These are phyloP conservation scores for Nakaseomyces bracarensis DNA, from an alignment of 1,139 yeast genomes.

Conservation along the genomic window DNA sequence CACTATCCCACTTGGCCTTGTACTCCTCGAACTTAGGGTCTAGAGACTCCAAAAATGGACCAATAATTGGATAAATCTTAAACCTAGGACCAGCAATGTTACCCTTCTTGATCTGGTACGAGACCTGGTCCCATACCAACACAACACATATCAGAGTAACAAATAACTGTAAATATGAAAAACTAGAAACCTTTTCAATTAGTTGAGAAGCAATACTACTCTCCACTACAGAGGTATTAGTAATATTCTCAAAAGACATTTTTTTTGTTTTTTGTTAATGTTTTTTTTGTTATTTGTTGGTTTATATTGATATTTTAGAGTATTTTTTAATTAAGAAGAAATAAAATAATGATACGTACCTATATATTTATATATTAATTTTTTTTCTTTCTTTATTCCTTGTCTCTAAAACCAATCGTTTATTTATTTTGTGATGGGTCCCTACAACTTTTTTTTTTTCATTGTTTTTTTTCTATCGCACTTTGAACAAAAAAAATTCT, in stretches of 20 bases:
- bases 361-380: too few species aligned
- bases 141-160: conserved; percentile 43
- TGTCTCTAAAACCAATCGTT: too few species aligned
- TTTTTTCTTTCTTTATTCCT: too few species aligned
- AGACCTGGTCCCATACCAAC: conserved; percentile 70
- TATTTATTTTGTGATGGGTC: too few species aligned
- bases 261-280: background rate
- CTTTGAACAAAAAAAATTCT: too few species aligned
- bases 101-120: conserved; percentile 74
- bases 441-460: background rate
- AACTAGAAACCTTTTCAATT: conserved; percentile 13
- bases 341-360: too few species aligned
- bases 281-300: background rate
- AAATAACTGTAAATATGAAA: conserved; percentile 46
- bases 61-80: conserved; percentile 90
- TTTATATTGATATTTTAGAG: too few species aligned
- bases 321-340: too few species aligned
- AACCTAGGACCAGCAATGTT: conserved; percentile 79
- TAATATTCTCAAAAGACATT: conserved; percentile 1
- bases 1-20: conserved; percentile 87
- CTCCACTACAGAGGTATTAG: background rate
- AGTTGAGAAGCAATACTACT: conserved; percentile 5
- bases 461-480: too few species aligned
- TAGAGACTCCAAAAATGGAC: conserved; percentile 91
- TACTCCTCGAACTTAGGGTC: conserved; percentile 95